Evolutionary conservation across 2,329 filamentous ascomycete genomes (phyloP).

Genomic region (Cylindrodendrum hubeiense): DNA sequence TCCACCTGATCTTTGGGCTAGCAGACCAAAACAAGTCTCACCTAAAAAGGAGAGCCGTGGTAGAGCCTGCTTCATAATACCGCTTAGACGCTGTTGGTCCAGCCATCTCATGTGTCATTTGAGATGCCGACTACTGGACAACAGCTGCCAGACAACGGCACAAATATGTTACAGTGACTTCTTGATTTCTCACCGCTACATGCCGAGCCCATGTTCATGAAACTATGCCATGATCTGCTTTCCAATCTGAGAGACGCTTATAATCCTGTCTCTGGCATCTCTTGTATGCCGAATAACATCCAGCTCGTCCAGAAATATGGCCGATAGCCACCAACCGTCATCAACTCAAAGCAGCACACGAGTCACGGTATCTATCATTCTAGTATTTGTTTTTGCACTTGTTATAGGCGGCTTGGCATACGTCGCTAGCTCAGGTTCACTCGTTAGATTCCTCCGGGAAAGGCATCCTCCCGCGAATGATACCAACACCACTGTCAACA

Average conservation of each 20-base stretch:
- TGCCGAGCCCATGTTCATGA: not conserved
- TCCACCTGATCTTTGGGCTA: not conserved
- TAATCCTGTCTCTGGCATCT: not conserved
- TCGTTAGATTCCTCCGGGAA: not conserved
- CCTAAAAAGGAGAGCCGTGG: not conserved
- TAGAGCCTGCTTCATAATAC: too few species aligned
- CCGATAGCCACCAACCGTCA: not conserved
- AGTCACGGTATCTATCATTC: not conserved
- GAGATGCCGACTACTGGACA: not conserved
- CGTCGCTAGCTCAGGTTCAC: not conserved
- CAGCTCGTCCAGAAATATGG: not conserved
- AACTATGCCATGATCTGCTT: not conserved
- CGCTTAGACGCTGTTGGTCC: too few species aligned
- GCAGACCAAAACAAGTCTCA: not conserved
- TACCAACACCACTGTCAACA: not conserved
- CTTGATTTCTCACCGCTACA: not conserved
- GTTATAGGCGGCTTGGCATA: not conserved
- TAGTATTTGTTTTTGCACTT: not conserved
- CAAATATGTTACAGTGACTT: not conserved
- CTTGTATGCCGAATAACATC: not conserved
- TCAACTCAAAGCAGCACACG: not conserved
- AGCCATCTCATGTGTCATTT: too few species aligned
- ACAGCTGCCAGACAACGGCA: not conserved
- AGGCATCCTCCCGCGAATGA: not conserved
- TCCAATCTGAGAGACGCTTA: not conserved